phyloP scores from a whole-genome alignment of 2,329 filamentous ascomycete genomes.

The Penicillium italicum region DNA sequence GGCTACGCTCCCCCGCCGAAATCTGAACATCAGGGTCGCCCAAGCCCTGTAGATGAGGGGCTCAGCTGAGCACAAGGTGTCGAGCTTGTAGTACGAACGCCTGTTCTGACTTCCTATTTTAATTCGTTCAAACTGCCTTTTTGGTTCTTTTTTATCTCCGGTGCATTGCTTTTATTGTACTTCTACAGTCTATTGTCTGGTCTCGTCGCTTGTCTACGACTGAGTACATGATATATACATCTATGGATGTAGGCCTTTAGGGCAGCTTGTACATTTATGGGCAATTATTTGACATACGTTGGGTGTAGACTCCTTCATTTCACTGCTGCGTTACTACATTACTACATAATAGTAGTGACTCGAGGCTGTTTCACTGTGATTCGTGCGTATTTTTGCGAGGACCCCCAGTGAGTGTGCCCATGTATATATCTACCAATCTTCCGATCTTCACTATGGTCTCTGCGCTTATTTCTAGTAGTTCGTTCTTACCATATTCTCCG shows the following conservation, averaged over 20 bases:
- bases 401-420: background rate
- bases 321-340: background rate
- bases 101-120: background rate
- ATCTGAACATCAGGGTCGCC: conserved; percentile 1
- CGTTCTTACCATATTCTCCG: background rate
- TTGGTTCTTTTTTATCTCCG: background rate
- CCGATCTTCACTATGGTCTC: background rate
- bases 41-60: conserved; percentile 1
- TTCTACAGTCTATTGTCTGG: background rate
- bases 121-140: background rate
- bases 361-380: too few species aligned
- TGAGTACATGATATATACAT: background rate
- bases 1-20: conserved; percentile 2
- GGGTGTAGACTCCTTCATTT: background rate
- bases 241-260: background rate
- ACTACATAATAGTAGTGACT: too few species aligned
- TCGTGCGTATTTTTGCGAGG: too few species aligned
- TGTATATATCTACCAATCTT: background rate
- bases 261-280: background rate
- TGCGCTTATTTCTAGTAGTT: too few species aligned
- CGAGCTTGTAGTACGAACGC: background rate
- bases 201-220: background rate
- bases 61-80: background rate
- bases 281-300: background rate
- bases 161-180: background rate